Evolutionary conservation across 805 yeast genomes (phyloP), one percentile per base, ranked within the genome.

Genomic region (Clavispora santaluciae): DNA sequence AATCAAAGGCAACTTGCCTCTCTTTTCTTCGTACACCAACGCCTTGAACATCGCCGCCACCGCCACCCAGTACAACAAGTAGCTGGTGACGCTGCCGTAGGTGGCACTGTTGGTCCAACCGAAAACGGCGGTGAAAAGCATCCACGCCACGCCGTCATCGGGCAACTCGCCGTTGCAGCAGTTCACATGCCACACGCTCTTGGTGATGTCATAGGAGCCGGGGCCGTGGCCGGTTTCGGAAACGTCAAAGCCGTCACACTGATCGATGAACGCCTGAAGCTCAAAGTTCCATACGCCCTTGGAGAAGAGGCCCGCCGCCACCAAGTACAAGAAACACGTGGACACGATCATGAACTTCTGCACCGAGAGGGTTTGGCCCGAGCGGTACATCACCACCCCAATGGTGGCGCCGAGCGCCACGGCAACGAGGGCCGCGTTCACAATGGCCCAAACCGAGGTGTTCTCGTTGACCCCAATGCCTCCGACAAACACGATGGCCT

Each of bases 71-170:
- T 83, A 89, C 1, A 70, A 41, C 46, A 76, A 73, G 64, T 89
- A 89, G 37, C 89, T 76, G 5, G 74, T 59, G 1, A 89, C 89
- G 16, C 95, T 85, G 4, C 95, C 95, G 56, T 83, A 86, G 0
- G 97, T 89, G 3, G 96, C 96, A 48, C 90, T 79, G 59, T 89
- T 89, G 11, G 93, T 88, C 97, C 97, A 89, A 2, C 97, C 97
- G 38, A 89, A 73, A 5, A 89, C 69, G 1, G 95, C 96, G 25
- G 90, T 87, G 53, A 86, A 72, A 25, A 89, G 68, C 95, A 88
- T 87, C 95, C 95, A 89, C 23, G 82, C 79, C 12, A 49, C 41
- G 4, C 95, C 95, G 55, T 89, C 96, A n/a, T 76, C 84, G 12
- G 54, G 51, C 24, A 48, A 38, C 50, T 86, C 83, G 18, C 95